Evolutionary conservation across 1,284 basidiomycete species (phyloP), one percentile per base, ranked within the genome.

Genomic region (Cutaneotrichosporon daszewskae): DNA sequence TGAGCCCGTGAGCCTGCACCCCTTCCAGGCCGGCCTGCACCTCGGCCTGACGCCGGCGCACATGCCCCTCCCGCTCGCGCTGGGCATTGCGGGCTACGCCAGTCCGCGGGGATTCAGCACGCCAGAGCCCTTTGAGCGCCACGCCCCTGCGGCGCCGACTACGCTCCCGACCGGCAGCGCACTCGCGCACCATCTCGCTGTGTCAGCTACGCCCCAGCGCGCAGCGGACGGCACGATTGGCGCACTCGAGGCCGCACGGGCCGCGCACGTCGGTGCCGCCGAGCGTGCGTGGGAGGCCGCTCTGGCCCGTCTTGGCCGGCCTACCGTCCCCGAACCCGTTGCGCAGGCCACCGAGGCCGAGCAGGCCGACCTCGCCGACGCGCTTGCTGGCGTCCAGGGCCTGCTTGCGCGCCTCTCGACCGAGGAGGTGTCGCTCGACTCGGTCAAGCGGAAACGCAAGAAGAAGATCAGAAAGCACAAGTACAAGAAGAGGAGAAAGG

Each of bases 401-500:
- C 48, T 54, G 16, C 47, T 54, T 19, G 52, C 52, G 6, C 47
- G 52, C 19, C 42, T 51, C 18, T 40, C 36, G 22, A 27, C 43
- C 17, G 45, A 48, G n/a, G 48, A 42, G 19, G 48, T 46, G 28
- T 34, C 53, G n/a, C 35, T 66, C 45, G 62, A 64, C 47, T 63
- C 60, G 41, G 60, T 62, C 29, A 63, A 55, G 55, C 50, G 64
- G 37, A 66, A 66, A 55, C 57, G 64, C 44, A 60, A 61, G 47
- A 63, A 62, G 62, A 66, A 64, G 64, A 61, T 64, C 36, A 58
- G 53, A 32, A 66, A 63, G 49, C 64, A 66, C 51, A 66, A 66
- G 57, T 60, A 62, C 54, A 87, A 90, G 62, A 84, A 83, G 53
- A 83, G 78, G 66, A 87, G 74, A 58, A 79, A 78, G 47, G 82